These are phyloP conservation scores for Agastache rugosa DNA, from an alignment of 257 asterid species.

Conservation along the genomic window DNA sequence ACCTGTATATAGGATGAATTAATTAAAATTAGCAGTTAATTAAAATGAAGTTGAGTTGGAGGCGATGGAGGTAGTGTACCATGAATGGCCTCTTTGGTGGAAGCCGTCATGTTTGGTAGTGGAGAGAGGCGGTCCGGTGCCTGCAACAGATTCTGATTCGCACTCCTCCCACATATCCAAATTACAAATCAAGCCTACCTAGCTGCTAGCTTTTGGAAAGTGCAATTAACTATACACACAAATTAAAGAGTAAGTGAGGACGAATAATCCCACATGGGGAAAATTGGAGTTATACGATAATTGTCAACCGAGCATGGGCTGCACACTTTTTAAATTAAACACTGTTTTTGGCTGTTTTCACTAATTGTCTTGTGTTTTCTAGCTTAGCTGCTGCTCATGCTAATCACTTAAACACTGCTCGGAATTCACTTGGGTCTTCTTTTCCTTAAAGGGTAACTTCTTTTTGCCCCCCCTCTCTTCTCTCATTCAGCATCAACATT, in stretches of 20 bases:
- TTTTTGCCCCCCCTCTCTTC: background rate
- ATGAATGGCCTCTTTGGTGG: constrained; percentile 85
- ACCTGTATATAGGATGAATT: constrained; percentile 47
- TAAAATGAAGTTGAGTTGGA: background rate
- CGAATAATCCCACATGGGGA: constrained; percentile 74
- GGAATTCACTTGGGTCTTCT: too few relatives aligned
- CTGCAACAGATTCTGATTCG: constrained; percentile 63
- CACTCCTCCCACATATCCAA: constrained; percentile 96
- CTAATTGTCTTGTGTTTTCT: background rate
- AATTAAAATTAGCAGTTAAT: too few relatives aligned
- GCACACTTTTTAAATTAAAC: background rate
- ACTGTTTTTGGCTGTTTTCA: constrained; percentile 51
- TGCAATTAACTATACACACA: too few relatives aligned
- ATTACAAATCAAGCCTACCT: too few relatives aligned
- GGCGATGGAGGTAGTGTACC: too few relatives aligned
- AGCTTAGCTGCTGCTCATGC: too few relatives aligned
- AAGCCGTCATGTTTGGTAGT: constrained; percentile 71
- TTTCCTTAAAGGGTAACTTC: background rate
- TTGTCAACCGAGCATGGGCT: constrained; percentile 85
- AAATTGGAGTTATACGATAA: constrained; percentile 65
- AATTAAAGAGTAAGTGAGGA: constrained; percentile 23
- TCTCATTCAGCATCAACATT: background rate
- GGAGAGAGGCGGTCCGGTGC: constrained; percentile 66
- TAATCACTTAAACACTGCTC: background rate
- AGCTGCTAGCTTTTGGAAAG: constrained; percentile 6